These are phyloP conservation scores for Echinosophora koreensis DNA, from an alignment of 306 rosid genomes.

Conservation along the genomic window DNA sequence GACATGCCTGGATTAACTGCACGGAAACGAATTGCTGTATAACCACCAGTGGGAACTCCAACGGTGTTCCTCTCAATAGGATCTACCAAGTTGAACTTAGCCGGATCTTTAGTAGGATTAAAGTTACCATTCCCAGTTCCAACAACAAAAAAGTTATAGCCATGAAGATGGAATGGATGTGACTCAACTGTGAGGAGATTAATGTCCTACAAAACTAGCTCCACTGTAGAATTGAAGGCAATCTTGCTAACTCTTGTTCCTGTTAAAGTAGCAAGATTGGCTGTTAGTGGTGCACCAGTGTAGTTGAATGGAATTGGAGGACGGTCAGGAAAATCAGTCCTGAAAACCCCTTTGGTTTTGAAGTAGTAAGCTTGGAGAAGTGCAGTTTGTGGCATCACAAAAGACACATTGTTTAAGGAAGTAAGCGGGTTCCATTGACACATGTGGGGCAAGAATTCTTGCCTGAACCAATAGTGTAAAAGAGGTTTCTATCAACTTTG, in stretches of 20 bases:
- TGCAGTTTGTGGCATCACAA: constrained; percentile 68
- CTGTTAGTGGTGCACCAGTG: constrained; percentile 67
- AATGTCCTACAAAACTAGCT: no score
- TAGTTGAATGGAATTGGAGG: constrained; percentile 69
- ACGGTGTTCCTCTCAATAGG: constrained; percentile 85
- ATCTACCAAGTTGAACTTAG: constrained; percentile 73
- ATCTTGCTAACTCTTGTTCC: constrained; percentile 77
- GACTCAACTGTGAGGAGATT: constrained; percentile 77
- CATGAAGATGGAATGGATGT: constrained; percentile 84
- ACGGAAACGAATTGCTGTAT: constrained; percentile 77
- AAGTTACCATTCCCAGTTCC: constrained; percentile 85
- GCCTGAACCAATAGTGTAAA: constrained; percentile 69
- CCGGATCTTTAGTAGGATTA: constrained; percentile 71
- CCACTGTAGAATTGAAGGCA: no score
- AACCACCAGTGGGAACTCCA: constrained; percentile 86
- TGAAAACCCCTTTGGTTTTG: constrained; percentile 62
- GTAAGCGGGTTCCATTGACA: constrained; percentile 69
- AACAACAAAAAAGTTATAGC: constrained; percentile 60
- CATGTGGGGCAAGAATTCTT: constrained; percentile 65
- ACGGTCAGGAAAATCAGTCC: constrained; percentile 67
- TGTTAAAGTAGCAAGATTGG: constrained; percentile 62
- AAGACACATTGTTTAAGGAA: constrained; percentile 74
- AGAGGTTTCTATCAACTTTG: constrained; percentile 68
- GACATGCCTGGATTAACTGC: constrained; percentile 84
- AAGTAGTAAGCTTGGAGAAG: constrained; percentile 85